Conservation (phyloP, 139 green algal genomes). For the Pseudopediastrum boryanum region DNA sequence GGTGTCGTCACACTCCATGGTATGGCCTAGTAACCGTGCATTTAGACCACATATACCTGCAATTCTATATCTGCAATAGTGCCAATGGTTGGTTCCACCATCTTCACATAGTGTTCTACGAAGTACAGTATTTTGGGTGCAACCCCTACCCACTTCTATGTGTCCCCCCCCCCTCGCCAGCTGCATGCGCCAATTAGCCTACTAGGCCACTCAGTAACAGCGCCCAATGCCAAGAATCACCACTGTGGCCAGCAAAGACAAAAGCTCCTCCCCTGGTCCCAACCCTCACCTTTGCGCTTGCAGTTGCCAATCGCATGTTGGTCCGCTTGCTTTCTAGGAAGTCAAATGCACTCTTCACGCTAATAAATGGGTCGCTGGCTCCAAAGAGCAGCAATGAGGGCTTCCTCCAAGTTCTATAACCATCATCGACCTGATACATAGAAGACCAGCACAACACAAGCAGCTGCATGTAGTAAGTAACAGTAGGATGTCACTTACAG, state of each 20-base stretch:
- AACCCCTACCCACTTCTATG: background rate
- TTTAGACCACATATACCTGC: too few relatives aligned
- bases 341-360: constrained; percentile 48
- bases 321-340: constrained; percentile 69
- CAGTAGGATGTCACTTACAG: too few relatives aligned
- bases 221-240: too few relatives aligned
- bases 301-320: constrained; percentile 49
- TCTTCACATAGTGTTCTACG: background rate
- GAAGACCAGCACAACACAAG: too few relatives aligned
- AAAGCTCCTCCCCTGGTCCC: constrained; percentile 43
- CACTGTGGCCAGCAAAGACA: too few relatives aligned
- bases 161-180: background rate
- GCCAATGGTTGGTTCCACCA: too few relatives aligned
- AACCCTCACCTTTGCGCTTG: constrained; percentile 55
- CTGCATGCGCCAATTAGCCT: background rate
- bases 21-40: too few relatives aligned
- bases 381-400: constrained; percentile 72
- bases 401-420: constrained; percentile 61
- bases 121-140: background rate
- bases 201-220: too few relatives aligned
- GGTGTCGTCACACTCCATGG: too few relatives aligned
- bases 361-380: constrained; percentile 68
- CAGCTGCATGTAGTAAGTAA: too few relatives aligned
- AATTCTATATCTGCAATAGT: too few relatives aligned
- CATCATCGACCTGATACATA: constrained; percentile 57